phyloP scores from a whole-genome alignment of 495 filamentous ascomycete species.

The Cercophora newfieldiana region DNA sequence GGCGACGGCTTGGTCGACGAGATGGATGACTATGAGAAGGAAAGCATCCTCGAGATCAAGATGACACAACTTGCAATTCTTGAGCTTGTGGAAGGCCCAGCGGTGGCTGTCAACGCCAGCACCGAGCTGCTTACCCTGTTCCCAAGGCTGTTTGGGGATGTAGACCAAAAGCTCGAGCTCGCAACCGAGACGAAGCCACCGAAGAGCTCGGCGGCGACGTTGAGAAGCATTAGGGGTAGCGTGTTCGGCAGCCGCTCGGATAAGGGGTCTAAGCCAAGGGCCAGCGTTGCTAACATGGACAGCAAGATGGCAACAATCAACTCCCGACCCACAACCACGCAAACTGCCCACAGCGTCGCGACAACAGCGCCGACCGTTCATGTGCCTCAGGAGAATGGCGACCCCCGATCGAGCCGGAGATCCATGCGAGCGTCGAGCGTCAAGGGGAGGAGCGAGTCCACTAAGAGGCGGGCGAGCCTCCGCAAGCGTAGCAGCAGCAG shows the following conservation, averaged over 20 bases:
- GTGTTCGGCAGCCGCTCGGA: slow-evolving; percentile 63
- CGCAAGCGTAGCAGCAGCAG: slow-evolving; percentile 47
- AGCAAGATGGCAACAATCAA: slow-evolving; percentile 29
- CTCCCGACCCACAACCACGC: slow-evolving; percentile 38
- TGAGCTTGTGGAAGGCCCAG: slow-evolving; percentile 78
- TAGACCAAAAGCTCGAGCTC: slow-evolving; percentile 38
- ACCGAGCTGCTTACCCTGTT: slow-evolving; percentile 84
- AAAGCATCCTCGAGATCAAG: slow-evolving; percentile 80
- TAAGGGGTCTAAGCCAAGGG: slow-evolving; percentile 34
- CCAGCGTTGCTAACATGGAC: slow-evolving; percentile 30
- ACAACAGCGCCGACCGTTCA: slow-evolving; percentile 42
- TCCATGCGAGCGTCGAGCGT: slow-evolving; percentile 38
- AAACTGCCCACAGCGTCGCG: slow-evolving; percentile 45
- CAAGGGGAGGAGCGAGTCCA: slow-evolving; percentile 43
- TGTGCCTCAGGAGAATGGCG: slow-evolving; percentile 39
- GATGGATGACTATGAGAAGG: slow-evolving; percentile 76
- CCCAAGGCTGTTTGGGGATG: slow-evolving; percentile 68
- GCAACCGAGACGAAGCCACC: slow-evolving; percentile 50
- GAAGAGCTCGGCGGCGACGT: slow-evolving; percentile 64
- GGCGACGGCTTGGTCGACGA: slow-evolving; percentile 62
- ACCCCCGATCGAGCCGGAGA: slow-evolving; percentile 32
- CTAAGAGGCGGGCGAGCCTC: slow-evolving; percentile 41
- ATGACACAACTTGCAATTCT: slow-evolving; percentile 89
- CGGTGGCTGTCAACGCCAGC: slow-evolving; percentile 78
- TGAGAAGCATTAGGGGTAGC: slow-evolving; percentile 71